These are phyloP conservation scores for Bonia amplexicaulis DNA, from an alignment of 176 grass and related monocot genomes.

Conservation along the genomic window DNA sequence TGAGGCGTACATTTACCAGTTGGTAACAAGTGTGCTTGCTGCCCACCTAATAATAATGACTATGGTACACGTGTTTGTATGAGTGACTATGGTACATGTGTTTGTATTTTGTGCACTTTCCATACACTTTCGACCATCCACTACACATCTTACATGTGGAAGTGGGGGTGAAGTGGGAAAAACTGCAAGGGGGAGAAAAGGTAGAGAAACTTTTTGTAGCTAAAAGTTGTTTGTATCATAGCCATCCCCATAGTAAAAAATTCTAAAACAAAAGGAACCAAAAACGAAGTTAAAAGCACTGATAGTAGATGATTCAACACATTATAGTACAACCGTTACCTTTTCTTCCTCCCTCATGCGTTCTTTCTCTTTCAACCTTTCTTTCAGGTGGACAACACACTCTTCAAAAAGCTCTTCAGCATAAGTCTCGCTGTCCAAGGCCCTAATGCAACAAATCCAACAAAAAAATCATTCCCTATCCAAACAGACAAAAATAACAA, in stretches of 20 bases:
- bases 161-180: background rate
- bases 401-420: conserved; percentile 84
- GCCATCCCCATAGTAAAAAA: background rate
- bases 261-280: background rate
- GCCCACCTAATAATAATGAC: background rate
- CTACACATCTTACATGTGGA: background rate
- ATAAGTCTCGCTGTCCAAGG: conserved; percentile 35
- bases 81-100: background rate
- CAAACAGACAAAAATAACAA: background rate
- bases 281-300: background rate
- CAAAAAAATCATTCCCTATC: conserved; percentile 14
- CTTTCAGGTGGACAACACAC: conserved; percentile 73
- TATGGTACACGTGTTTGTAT: background rate
- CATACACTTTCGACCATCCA: background rate
- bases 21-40: background rate
- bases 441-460: conserved; percentile 46
- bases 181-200: background rate
- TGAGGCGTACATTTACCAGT: background rate
- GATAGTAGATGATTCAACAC: background rate
- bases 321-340: conserved; percentile 31
- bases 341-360: conserved; percentile 93
- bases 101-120: background rate
- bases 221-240: background rate
- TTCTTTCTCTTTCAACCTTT: conserved; percentile 82
- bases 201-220: background rate